Base-by-base conservation (phyloP, 331 rosid species). In the Rhamnella rubrinervis region DNA sequence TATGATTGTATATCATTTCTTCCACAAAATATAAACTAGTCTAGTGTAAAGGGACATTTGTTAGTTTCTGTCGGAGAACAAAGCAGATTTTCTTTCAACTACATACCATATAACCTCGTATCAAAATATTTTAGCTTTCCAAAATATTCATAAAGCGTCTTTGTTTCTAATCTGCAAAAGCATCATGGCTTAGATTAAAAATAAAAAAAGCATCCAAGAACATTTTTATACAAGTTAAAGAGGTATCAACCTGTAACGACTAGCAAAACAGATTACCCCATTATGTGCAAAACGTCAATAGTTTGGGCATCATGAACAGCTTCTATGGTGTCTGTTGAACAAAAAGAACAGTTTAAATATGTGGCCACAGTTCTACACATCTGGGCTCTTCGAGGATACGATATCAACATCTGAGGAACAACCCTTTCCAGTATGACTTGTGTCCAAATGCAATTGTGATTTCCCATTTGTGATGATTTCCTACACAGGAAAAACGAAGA, bases 381-480 rank as follows among this genome's bases (percentile, higher is more conserved):
- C 65, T 11, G 50, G 64, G 40, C 44, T 66, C 68, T 70, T 65
- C 6, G 59, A 59, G 62, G 79, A 79, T 55, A 85, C 72, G 82
- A 72, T 59, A 57, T 56, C 71, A 37, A 71, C 70, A 12, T 80
- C 85, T 31, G 85, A 76, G 21, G 81, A 78, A 49, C 81, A 71
- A 63, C 40, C 26, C 65, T 78, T 84, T 51, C 82, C 81, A 1
- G 72, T 84, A 68, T 25, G 77, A 55, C 75, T 44, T 64, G 85
- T 56, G 63, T 85, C 85, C 71, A 77, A 38, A 64, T 77, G 82
- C 49, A 73, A 17, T 37, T 79, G 73, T 37, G 75, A 80, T 66
- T 78, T 72, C 69, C 71, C 73, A 50, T 75, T 77, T 61, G 75
- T 31, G 35, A 64, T 46, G 61, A 77, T 63, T 75, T 69, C 90